These are phyloP conservation scores for Chlamydomonas reinhardtii DNA, from an alignment of 163 green algal species.

Conservation along the genomic window DNA sequence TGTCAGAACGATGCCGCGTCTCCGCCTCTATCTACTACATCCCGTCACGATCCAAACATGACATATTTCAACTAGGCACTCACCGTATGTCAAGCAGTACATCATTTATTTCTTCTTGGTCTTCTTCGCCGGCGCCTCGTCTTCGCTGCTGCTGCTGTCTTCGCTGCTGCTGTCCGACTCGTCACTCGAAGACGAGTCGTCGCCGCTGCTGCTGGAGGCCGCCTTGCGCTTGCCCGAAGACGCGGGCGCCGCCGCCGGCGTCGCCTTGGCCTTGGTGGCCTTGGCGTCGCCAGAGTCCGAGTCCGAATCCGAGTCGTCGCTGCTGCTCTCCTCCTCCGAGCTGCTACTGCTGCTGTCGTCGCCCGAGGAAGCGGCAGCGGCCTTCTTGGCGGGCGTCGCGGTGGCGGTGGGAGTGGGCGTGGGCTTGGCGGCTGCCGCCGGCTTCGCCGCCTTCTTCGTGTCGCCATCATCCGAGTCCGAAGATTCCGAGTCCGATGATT, in stretches of 20 bases:
- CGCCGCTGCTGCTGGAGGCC: too few species aligned
- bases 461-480: neutral
- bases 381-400: neutral
- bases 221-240: neutral
- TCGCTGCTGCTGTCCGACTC: neutral
- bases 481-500: neutral
- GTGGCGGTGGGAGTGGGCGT: neutral
- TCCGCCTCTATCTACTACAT: neutral
- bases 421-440: neutral
- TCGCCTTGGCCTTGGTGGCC: neutral
- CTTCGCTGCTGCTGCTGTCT: neutral
- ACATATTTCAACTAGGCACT: too few species aligned
- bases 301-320: neutral
- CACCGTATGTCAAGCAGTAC: too few species aligned
- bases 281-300: neutral
- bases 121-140: conserved; percentile 5
- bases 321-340: conserved; percentile 6
- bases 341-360: neutral
- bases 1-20: too few species aligned
- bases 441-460: neutral
- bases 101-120: neutral
- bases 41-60: neutral
- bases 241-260: neutral
- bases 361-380: neutral
- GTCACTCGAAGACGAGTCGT: neutral